Evolutionary conservation across 169 alveolate genomes (phyloP).

Genomic region (Eimeria sp.): DNA sequence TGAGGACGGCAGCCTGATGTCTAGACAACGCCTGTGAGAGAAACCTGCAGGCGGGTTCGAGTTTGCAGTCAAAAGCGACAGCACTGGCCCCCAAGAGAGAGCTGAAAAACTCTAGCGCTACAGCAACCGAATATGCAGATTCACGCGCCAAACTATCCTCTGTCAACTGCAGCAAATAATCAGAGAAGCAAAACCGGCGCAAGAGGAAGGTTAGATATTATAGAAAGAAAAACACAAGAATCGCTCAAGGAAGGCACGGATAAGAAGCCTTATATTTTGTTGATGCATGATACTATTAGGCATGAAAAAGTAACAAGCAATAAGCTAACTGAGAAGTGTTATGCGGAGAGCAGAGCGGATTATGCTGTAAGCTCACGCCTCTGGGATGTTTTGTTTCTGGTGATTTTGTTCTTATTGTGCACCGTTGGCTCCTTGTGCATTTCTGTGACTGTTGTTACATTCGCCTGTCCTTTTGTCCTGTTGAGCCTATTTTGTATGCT

Average conservation of each 20-base stretch:
- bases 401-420: no score
- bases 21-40: constrained; percentile 14
- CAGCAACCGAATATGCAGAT: background rate
- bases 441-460: background rate
- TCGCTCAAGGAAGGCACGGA: background rate
- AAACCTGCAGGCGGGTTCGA: background rate
- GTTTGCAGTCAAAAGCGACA: constrained; percentile 14
- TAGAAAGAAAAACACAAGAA: background rate
- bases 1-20: background rate
- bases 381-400: background rate
- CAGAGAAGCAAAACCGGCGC: background rate
- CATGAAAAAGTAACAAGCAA: background rate
- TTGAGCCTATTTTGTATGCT: no score
- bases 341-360: no score
- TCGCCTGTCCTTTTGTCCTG: no score
- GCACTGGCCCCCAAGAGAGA: background rate
- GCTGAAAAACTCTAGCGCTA: constrained; percentile 5
- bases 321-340: background rate
- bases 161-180: background rate
- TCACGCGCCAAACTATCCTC: background rate
- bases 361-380: no score
- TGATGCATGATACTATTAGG: no score
- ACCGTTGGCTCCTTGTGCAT: background rate
- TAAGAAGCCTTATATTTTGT: no score
- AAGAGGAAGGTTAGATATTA: background rate